phyloP scores from a whole-genome alignment of 2,329 filamentous ascomycete genomes.

The Trichoderma aggressivum region DNA sequence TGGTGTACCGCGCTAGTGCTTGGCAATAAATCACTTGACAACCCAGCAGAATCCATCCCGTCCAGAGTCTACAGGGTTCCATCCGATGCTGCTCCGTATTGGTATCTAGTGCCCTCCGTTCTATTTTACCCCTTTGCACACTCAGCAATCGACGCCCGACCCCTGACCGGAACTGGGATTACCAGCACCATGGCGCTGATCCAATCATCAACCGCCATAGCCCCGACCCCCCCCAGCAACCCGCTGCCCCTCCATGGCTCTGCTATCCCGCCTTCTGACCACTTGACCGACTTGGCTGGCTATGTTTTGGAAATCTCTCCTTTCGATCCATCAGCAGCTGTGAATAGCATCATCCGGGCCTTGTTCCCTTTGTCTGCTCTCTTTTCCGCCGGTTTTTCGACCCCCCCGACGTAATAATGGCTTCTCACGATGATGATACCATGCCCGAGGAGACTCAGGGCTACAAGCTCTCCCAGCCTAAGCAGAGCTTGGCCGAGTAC shows the following conservation, averaged over 20 bases:
- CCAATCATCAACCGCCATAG: conserved; percentile 16
- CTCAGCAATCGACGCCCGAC: background rate
- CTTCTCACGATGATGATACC: conserved; percentile 72
- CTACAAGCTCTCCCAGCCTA: conserved; percentile 94
- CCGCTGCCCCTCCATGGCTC: conserved; percentile 18
- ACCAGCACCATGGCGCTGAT: background rate
- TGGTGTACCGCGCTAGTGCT: conserved; percentile 15
- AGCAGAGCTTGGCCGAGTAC: conserved; percentile 96
- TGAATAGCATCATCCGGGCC: background rate
- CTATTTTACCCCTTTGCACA: background rate
- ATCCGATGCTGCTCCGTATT: background rate
- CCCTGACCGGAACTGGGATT: background rate
- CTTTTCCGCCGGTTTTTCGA: conserved; percentile 14
- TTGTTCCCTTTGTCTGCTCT: conserved; percentile 2
- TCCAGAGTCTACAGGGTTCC: background rate
- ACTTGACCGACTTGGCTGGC: conserved; percentile 15
- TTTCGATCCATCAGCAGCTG: conserved; percentile 13
- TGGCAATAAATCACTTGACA: conserved; percentile 12
- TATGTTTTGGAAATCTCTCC: conserved; percentile 1
- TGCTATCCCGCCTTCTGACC: conserved; percentile 7
- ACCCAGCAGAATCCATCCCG: background rate
- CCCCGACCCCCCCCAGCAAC: conserved; percentile 12
- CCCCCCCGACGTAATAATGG: conserved; percentile 49
- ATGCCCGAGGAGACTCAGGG: conserved; percentile 85
- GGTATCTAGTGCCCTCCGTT: background rate